phyloP scores from a whole-genome alignment of 2,329 filamentous ascomycete species.

The Alternaria incomplexa region DNA sequence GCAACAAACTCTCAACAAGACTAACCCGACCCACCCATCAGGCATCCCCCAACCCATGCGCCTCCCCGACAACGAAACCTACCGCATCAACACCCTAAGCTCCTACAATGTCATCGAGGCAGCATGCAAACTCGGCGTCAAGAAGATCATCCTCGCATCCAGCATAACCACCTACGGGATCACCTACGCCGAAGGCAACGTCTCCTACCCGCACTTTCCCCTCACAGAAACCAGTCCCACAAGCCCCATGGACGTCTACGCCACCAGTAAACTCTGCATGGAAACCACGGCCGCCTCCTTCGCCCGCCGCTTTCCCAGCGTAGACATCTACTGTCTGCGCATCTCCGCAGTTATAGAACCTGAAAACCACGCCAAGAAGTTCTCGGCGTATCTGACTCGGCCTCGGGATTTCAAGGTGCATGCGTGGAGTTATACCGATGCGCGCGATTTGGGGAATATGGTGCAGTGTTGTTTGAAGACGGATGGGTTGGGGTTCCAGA shows the following conservation, averaged over 20 bases:
- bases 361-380: constrained; percentile 60
- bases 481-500: constrained; percentile 63
- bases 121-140: constrained; percentile 64
- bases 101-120: constrained; percentile 67
- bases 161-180: constrained; percentile 66
- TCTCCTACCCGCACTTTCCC: constrained; percentile 63
- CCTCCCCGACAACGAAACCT: constrained; percentile 65
- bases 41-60: constrained; percentile 62
- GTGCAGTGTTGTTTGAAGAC: constrained; percentile 61
- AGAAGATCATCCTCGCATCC: constrained; percentile 66
- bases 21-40: constrained; percentile 3
- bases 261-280: constrained; percentile 63
- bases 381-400: constrained; percentile 54
- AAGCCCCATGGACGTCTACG: constrained; percentile 66
- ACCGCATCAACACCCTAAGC: constrained; percentile 48
- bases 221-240: constrained; percentile 64
- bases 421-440: constrained; percentile 68
- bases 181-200: constrained; percentile 61
- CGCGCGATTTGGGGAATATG: constrained; percentile 65
- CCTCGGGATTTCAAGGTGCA: constrained; percentile 61
- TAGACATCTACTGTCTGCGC: constrained; percentile 65
- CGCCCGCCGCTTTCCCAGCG: constrained; percentile 56
- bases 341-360: constrained; percentile 67
- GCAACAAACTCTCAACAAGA: neutral
- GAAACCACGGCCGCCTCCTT: constrained; percentile 63